A percentile compares a stretch with the other conserved stretches of the same genome.
Evolutionary conservation across 768 basidiomycete species (phyloP).

Genomic region (Lyophyllum decastes): DNA sequence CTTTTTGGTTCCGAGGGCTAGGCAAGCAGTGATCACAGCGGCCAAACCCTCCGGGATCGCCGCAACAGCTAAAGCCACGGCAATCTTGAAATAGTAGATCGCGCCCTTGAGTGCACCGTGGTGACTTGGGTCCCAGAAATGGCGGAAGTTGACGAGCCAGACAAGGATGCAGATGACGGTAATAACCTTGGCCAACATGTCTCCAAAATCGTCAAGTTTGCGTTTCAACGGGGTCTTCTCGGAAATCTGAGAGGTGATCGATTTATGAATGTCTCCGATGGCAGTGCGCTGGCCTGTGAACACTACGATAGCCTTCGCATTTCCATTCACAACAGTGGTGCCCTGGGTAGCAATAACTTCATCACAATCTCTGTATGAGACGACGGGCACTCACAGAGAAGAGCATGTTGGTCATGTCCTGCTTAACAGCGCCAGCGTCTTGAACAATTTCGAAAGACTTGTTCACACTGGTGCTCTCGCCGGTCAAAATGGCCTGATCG

Average conservation of each 20-base stretch:
- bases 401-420: slow-evolving; percentile 97
- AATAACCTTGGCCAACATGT: slow-evolving; percentile 97
- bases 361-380: background rate
- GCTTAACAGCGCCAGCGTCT: slow-evolving; percentile 86
- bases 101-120: slow-evolving; percentile 90
- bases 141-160: slow-evolving; percentile 95
- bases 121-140: slow-evolving; percentile 96
- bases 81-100: slow-evolving; percentile 99
- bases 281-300: slow-evolving; percentile 87
- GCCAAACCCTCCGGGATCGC: slow-evolving; percentile 99
- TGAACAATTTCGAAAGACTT: slow-evolving; percentile 71
- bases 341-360: slow-evolving; percentile 51
- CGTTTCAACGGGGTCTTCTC: slow-evolving; percentile 98
- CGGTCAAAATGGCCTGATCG: slow-evolving; percentile 96
- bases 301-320: slow-evolving; percentile 82
- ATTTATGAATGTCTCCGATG: slow-evolving; percentile 96
- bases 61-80: slow-evolving; percentile 97
- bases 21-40: slow-evolving; percentile 95
- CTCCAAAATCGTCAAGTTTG: slow-evolving; percentile 97
- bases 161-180: slow-evolving; percentile 95
- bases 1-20: slow-evolving; percentile 96
- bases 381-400: slow-evolving; percentile 67
- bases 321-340: slow-evolving; percentile 95
- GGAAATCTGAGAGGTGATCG: slow-evolving; percentile 88
- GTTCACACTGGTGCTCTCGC: slow-evolving; percentile 88